A percentile compares a stretch with the other conserved stretches of the same genome.
Evolutionary conservation across 805 yeast species (phyloP).

Genomic region (Cyberlindnera suaveolens): DNA sequence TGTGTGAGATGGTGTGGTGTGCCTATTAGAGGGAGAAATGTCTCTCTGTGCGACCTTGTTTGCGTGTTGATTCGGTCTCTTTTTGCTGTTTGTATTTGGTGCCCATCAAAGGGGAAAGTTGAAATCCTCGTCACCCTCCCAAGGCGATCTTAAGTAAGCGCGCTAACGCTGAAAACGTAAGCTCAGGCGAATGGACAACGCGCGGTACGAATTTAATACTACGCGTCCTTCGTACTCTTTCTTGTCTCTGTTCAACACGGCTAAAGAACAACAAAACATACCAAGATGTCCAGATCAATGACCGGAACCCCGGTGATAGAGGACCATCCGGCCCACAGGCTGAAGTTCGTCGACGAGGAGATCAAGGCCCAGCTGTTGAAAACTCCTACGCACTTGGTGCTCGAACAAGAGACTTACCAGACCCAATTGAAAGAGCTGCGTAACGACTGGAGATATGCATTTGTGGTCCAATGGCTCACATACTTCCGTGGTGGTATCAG

Average conservation of each 20-base stretch:
- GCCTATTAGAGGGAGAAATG: too few species aligned
- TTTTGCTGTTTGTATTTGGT: too few species aligned
- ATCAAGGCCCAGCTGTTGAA: conserved; percentile 29
- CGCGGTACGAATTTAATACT: too few species aligned
- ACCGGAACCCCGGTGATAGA: conserved; percentile 14
- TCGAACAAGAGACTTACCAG: conserved; percentile 33
- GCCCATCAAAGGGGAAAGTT: too few species aligned
- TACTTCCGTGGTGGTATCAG: conserved; percentile 46
- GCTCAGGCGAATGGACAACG: too few species aligned
- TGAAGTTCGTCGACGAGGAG: conserved; percentile 27
- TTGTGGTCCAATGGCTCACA: conserved; percentile 49
- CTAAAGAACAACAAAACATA: neutral
- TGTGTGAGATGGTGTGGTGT: too few species aligned
- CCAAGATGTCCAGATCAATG: conserved; percentile 16
- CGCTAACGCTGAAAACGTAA: too few species aligned
- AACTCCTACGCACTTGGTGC: conserved; percentile 32
- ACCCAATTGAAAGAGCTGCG: conserved; percentile 27
- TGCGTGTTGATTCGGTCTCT: too few species aligned
- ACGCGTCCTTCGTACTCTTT: too few species aligned
- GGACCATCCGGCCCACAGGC: conserved; percentile 24
- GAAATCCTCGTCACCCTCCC: too few species aligned
- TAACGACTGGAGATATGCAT: conserved; percentile 32
- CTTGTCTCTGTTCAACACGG: neutral
- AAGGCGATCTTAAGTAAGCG: too few species aligned
- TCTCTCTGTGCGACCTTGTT: too few species aligned